Evolutionary conservation across 192 early-diverging fungal species (phyloP).

Genomic region (Powellomyces hirtus): DNA sequence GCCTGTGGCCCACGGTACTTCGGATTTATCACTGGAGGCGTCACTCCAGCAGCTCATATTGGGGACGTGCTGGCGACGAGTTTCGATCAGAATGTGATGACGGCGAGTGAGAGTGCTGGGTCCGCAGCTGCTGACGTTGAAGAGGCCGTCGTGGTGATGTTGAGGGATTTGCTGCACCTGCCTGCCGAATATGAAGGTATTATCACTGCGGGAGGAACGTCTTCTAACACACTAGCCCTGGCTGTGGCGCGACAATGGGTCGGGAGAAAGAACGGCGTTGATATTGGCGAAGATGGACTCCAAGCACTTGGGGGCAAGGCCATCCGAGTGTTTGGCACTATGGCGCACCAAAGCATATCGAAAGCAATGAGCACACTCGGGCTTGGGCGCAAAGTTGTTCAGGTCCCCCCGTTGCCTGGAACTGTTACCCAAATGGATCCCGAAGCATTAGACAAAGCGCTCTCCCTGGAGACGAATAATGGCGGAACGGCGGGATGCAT

Average conservation of each 20-base stretch:
- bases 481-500: constrained; percentile 30
- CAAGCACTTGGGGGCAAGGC: neutral
- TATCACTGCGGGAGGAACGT: constrained; percentile 1
- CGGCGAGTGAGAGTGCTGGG: constrained; percentile 8
- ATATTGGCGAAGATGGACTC: constrained; percentile 25
- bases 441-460: neutral
- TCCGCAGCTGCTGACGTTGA: constrained; percentile 50
- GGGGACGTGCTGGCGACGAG: constrained; percentile 29
- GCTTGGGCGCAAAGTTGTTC: neutral
- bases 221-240: constrained; percentile 32
- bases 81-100: constrained; percentile 37
- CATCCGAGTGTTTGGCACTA: constrained; percentile 16
- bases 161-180: constrained; percentile 10
- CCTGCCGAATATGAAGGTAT: constrained; percentile 46
- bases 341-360: constrained; percentile 30
- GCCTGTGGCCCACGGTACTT: constrained; percentile 48
- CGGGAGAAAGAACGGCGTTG: constrained; percentile 46
- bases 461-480: constrained; percentile 18
- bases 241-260: constrained; percentile 51
- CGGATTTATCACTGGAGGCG: constrained; percentile 59
- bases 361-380: neutral
- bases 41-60: constrained; percentile 42
- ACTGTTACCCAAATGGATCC: neutral
- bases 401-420: constrained; percentile 6
- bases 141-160: neutral